A percentile compares a stretch with the other conserved stretches of the same genome.
Evolutionary conservation across 805 yeast genomes (phyloP).

Genomic region (Kluyveromyces siamensis): DNA sequence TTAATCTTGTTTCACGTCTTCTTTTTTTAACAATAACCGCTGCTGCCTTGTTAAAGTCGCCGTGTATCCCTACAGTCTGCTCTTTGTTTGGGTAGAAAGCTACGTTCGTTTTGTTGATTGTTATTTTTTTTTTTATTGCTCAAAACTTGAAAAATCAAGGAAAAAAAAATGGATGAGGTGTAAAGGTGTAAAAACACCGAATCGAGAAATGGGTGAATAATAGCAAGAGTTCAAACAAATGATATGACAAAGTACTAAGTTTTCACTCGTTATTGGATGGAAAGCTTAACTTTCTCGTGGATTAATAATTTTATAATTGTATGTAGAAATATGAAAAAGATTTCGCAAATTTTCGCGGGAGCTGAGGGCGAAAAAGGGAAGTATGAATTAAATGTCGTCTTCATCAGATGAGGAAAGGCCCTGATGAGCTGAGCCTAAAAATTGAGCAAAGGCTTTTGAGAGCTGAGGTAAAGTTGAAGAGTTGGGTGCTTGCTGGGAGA

Average conservation of each 20-base stretch:
- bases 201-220: not conserved
- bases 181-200: not conserved
- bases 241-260: no score
- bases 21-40: not conserved
- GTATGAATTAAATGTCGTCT: constrained; percentile 2
- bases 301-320: not conserved
- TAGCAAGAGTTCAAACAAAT: not conserved
- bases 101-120: constrained; percentile 7
- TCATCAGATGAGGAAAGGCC: constrained; percentile 8
- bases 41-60: not conserved
- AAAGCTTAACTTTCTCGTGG: no score
- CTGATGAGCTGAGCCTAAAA: constrained; percentile 8
- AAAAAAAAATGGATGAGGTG: not conserved
- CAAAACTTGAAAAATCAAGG: constrained; percentile 2
- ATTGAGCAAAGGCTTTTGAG: constrained; percentile 6
- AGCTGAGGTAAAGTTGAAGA: constrained; percentile 5
- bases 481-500: constrained; percentile 9
- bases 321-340: constrained; percentile 13
- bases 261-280: no score
- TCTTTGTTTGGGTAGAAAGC: constrained; percentile 3
- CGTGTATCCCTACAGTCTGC: not conserved
- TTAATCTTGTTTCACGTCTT: not conserved
- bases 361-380: not conserved
- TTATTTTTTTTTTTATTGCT: constrained; percentile 8
- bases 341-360: constrained; percentile 3